Conservation (phyloP, 208 protist species). For the Polymyxa betae region DNA sequence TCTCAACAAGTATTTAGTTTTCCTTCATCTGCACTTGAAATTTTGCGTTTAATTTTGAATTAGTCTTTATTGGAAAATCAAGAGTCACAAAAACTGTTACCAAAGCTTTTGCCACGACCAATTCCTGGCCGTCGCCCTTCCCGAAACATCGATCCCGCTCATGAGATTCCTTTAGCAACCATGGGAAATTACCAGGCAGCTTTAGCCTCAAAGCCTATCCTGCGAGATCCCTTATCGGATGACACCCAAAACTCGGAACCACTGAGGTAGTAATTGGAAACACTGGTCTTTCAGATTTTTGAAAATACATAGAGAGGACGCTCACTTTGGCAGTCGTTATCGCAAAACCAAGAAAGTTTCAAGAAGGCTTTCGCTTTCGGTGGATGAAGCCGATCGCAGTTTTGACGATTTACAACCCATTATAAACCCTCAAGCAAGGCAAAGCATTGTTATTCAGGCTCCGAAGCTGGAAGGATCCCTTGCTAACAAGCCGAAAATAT, state of each 20-base stretch:
- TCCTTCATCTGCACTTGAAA: not conserved
- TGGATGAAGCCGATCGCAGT: not conserved
- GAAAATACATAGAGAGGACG: not conserved
- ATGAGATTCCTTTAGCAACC: not conserved
- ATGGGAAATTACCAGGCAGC: conserved; percentile 16
- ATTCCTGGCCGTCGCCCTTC: not conserved
- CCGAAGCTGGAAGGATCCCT: not conserved
- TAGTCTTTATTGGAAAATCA: not conserved
- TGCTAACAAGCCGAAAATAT: not conserved
- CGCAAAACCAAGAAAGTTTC: not conserved
- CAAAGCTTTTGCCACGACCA: not conserved
- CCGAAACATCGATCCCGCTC: not conserved
- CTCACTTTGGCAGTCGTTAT: not conserved
- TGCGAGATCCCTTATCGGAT: not conserved
- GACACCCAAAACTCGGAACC: not conserved
- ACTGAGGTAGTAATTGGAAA: not conserved
- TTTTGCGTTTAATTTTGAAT: not conserved
- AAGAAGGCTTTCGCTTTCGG: not conserved
- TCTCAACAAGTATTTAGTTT: not conserved
- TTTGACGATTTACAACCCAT: not conserved
- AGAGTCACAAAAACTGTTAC: not conserved
- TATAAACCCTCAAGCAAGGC: not conserved
- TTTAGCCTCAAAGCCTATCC: not conserved
- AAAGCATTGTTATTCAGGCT: not conserved
- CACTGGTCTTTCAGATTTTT: not conserved